Base-by-base conservation (phyloP, 805 yeast genomes). In the Candida suzukii region DNA sequence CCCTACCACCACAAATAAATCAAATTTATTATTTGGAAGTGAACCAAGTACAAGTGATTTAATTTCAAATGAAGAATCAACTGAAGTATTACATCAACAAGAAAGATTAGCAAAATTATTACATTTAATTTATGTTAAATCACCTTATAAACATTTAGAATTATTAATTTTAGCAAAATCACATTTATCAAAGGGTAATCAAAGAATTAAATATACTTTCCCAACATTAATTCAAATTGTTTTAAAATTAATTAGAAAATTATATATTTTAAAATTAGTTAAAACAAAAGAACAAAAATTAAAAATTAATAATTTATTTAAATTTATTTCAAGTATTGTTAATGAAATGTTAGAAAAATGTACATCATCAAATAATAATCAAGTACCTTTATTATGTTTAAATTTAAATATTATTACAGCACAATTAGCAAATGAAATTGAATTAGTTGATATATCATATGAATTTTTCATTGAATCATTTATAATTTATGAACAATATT, bases 401-500 rank as follows among this genome's bases (percentile, higher is more conserved):
- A 66, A 74, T 52, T 54, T 80, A 33, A 75, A 83, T 55, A 65
- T 87, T 41, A 70, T 78, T 39, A 73, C 82, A 30, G 96, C 95
- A 0, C 64, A 76, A 14, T 61, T 86, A 3, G 91, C 97, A 0
- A 96, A 93, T 57, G 91, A 85, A 58, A 67, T 83, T 22, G 66
- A 71, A 16, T 66, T 80, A 30, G 82, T 80, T 43, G 88, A 83
- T 45, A 78, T 88, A 25, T 70, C 91, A 14, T 86, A 86, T 62
- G 99, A 93, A 63, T 80, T 88, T 54, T 87, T 83, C 60, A 90
- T 86, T 29, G 95, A 88, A 58, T 83, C 95, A 3, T 86, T 90
- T 57, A 74, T 90, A 1, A 73, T 88, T 0, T 90, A 87, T 57
- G 98, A 91, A 59, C 81, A 77, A 44, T 63, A 63, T 38, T 55